Conservation (phyloP, 306 rosid genomes). For the Delonix regia region DNA sequence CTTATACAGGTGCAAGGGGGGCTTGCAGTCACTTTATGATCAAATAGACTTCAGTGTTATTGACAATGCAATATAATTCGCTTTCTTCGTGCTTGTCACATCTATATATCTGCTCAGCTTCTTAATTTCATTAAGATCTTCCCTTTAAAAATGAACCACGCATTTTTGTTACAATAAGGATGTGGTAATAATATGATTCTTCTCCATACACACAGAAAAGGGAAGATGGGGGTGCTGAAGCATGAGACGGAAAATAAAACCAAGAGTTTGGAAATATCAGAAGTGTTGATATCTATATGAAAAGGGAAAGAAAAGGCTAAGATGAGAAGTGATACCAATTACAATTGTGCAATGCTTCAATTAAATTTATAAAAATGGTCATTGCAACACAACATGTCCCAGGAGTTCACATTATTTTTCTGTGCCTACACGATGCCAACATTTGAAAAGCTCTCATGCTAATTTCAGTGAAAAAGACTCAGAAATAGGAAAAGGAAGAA, state of each 20-base stretch:
- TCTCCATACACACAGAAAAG: not conserved
- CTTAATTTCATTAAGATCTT: not conserved
- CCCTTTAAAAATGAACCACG: not conserved
- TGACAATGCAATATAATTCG: constrained; percentile 6
- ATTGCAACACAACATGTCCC: constrained; percentile 49
- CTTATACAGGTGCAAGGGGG: not conserved
- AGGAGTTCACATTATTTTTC: constrained; percentile 48
- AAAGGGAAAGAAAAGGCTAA: not conserved
- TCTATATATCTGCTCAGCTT: constrained; percentile 15
- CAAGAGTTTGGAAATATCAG: not conserved
- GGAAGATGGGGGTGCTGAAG: not conserved
- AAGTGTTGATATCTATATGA: not conserved
- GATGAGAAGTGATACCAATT: constrained; percentile 34
- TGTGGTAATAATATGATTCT: not conserved
- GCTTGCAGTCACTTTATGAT: constrained; percentile 7
- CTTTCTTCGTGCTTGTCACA: constrained; percentile 5
- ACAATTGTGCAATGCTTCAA: constrained; percentile 44
- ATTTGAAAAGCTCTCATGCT: constrained; percentile 45
- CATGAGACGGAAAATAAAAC: not conserved
- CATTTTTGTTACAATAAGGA: not conserved
- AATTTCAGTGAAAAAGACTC: constrained; percentile 38
- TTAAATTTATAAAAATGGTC: constrained; percentile 48
- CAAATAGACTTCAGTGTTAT: not conserved
- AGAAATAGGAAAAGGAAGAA: constrained; percentile 15
- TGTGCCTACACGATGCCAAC: constrained; percentile 50